Conservation (phyloP, 345 rosid species). For the Salix arbutifolia region DNA sequence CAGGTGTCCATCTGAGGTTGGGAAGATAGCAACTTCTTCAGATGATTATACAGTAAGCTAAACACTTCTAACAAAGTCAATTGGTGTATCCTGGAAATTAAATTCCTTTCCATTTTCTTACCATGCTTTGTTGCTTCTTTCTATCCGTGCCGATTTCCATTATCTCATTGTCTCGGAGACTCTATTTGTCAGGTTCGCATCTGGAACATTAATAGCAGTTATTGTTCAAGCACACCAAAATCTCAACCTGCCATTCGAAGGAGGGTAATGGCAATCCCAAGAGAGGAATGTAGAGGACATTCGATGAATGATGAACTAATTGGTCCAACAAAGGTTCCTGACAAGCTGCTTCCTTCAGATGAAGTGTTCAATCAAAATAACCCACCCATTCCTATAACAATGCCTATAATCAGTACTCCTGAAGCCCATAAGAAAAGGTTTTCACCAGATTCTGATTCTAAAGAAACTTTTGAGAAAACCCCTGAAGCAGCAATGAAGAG, state of each 20-base stretch:
- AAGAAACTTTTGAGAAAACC: conserved; percentile 40
- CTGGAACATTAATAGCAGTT: conserved; percentile 58
- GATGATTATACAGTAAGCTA: conserved; percentile 76
- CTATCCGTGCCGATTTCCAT: neutral
- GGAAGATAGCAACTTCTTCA: conserved; percentile 71
- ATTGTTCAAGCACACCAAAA: conserved; percentile 30
- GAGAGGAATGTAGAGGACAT: conserved; percentile 37
- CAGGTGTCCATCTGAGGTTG: conserved; percentile 64
- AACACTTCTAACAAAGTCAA: neutral
- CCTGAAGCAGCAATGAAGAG: conserved; percentile 53
- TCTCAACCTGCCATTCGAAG: conserved; percentile 54
- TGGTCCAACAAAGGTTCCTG: conserved; percentile 25
- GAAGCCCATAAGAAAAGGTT: conserved; percentile 43
- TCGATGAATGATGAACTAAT: conserved; percentile 33
- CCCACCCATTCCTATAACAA: conserved; percentile 16
- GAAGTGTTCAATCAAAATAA: conserved; percentile 18
- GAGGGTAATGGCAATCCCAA: conserved; percentile 64
- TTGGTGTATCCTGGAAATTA: neutral
- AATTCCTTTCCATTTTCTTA: neutral
- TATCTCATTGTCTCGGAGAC: neutral
- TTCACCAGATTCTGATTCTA: conserved; percentile 24
- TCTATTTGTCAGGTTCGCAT: conserved; percentile 32
- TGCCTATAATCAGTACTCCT: conserved; percentile 44
- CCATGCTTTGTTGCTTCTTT: neutral
- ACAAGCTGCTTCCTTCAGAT: conserved; percentile 20